Evolutionary conservation across 2,329 filamentous ascomycete genomes (phyloP).

Genomic region (Ceratocystis diversiconidia): DNA sequence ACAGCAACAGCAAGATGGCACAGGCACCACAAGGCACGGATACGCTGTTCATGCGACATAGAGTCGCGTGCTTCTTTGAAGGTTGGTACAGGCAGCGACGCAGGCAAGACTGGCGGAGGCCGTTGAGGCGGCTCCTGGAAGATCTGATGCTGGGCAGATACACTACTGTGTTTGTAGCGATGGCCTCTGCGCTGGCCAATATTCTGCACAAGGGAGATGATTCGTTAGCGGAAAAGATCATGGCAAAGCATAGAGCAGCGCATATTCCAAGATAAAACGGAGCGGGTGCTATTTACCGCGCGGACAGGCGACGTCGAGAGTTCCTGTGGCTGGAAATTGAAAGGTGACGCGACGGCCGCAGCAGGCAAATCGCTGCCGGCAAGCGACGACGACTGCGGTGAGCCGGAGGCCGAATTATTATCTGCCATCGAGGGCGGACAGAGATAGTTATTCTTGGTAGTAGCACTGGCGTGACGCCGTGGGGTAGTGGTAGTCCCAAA

Average conservation of each 20-base stretch:
- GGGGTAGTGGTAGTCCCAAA: background rate
- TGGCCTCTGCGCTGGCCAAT: constrained; percentile 86
- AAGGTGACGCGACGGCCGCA: constrained; percentile 43
- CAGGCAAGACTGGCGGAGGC: constrained; percentile 75
- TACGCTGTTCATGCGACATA: constrained; percentile 78
- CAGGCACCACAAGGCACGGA: constrained; percentile 73
- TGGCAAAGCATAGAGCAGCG: background rate
- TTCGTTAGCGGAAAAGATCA: background rate
- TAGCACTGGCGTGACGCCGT: background rate
- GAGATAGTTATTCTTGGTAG: constrained; percentile 18
- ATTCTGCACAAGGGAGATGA: constrained; percentile 40
- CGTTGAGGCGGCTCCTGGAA: constrained; percentile 82
- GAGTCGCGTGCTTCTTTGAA: constrained; percentile 74
- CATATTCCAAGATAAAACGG: background rate
- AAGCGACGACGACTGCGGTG: background rate
- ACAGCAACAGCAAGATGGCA: constrained; percentile 74
- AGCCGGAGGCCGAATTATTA: constrained; percentile 21
- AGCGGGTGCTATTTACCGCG: constrained; percentile 40
- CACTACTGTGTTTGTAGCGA: constrained; percentile 93
- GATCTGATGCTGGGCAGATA: constrained; percentile 79
- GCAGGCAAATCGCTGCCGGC: background rate
- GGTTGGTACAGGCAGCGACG: constrained; percentile 83
- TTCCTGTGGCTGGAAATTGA: constrained; percentile 84
- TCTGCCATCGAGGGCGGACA: constrained; percentile 27
- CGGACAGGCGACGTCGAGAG: constrained; percentile 64